Base-by-base conservation (phyloP, 345 rosid species). In the Euphorbia peplus region DNA sequence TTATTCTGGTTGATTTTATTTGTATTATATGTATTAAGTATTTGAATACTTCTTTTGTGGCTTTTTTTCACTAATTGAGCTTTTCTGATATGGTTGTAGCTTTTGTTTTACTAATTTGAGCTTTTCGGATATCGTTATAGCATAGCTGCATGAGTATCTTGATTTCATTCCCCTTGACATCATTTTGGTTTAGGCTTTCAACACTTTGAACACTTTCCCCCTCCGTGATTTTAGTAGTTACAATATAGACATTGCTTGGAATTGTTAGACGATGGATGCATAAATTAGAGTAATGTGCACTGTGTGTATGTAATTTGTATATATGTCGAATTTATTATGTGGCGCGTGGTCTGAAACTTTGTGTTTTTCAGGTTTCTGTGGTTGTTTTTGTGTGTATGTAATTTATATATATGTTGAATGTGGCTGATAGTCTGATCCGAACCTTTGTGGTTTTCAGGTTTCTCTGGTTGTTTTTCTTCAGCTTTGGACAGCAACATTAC, bases 401-500 rank as follows among this genome's bases (percentile, higher is more conserved):
- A n/a, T n/a, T n/a, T 32, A 6, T 32, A 6, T 32, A 6, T 32
- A 32, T 32, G 6, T 19, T n/a, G 1, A 21, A 11, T 26, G n/a
- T 57, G 66, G 51, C 66, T 42, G 25, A 63, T 63, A 7, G 39
- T 32, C 57, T 68, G 12, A 32, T 32, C 57, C 65, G 12, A 32
- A 51, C 57, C 56, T 71, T 63, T 47, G 53, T 57, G 65, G 52
- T 65, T 64, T 83, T 85, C 88, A 88, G 95, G 74, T 90, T 53
- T 64, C 85, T 16, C 41, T 80, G 59, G 93, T 83, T n/a, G 97
- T 93, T 48, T 60, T 77, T 42, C 89, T 93, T 57, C 95, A 88
- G 81, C 87, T 88, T 6, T 77, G 78, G 70, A 83, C 97, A 0
- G 90, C 96, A 51, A 83, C 88, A 58, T 75, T 74, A 67, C 89